A percentile compares a stretch with the other conserved stretches of the same genome.
Evolutionary conservation across 192 early-diverging fungal species (phyloP).

Genomic region (Allomyces arbusculus): DNA sequence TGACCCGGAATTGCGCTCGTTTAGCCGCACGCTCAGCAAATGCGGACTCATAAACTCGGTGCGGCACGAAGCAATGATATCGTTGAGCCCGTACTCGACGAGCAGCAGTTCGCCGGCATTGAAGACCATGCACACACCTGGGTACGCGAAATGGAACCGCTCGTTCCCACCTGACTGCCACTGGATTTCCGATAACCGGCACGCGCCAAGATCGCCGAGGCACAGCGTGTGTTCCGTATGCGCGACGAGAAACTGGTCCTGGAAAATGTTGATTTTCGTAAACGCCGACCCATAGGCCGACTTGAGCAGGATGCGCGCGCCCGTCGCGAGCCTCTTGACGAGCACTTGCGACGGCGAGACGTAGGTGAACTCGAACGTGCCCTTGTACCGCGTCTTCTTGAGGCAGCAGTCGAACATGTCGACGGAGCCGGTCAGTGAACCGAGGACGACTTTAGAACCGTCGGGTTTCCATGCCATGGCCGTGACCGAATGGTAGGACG

Average conservation of each 20-base stretch:
- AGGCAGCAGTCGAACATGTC: constrained; percentile 49
- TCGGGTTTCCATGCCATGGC: constrained; percentile 41
- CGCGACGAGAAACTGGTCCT: constrained; percentile 42
- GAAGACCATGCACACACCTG: constrained; percentile 42
- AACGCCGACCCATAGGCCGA: constrained; percentile 44
- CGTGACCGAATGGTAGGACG: constrained; percentile 37
- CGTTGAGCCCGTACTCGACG: constrained; percentile 46
- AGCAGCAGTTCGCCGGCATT: constrained; percentile 41
- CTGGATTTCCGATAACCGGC: constrained; percentile 39
- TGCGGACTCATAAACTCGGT: constrained; percentile 46
- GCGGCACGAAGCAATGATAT: constrained; percentile 33
- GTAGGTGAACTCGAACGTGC: constrained; percentile 49
- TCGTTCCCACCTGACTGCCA: constrained; percentile 33
- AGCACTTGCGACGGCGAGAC: constrained; percentile 44
- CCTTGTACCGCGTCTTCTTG: constrained; percentile 37
- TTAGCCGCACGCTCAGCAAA: constrained; percentile 36
- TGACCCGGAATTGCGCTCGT: constrained; percentile 31
- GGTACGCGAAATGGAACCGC: constrained; percentile 41
- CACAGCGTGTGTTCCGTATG: constrained; percentile 38
- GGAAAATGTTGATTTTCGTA: constrained; percentile 46
- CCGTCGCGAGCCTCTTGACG: constrained; percentile 41
- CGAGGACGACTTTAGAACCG: constrained; percentile 33
- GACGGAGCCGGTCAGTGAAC: constrained; percentile 17
- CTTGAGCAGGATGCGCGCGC: constrained; percentile 42
- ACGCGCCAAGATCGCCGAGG: constrained; percentile 37